phyloP scores from a whole-genome alignment of 192 early-diverging fungal species.

The Coemansia umbellata region DNA sequence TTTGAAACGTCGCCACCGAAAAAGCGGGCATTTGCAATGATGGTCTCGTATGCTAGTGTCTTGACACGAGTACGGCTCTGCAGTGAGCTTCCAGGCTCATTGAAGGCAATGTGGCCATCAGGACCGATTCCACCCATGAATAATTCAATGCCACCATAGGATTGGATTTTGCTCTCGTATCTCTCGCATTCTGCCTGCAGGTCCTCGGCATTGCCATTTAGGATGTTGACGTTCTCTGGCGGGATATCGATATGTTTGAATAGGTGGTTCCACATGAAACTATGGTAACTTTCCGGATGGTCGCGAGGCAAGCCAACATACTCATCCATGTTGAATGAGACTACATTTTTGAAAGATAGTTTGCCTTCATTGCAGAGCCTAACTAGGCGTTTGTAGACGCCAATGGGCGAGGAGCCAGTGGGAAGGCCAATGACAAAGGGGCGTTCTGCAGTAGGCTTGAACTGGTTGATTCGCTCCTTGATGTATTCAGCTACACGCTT shows the following conservation, averaged over 20 bases:
- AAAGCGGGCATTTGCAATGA: conserved; percentile 82
- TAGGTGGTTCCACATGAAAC: conserved; percentile 88
- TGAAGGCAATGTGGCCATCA: conserved; percentile 90
- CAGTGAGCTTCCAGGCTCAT: conserved; percentile 83
- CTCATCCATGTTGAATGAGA: conserved; percentile 94
- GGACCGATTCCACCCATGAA: conserved; percentile 88
- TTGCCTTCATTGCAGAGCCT: conserved; percentile 62
- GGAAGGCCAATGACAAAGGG: conserved; percentile 86
- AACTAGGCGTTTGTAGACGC: conserved; percentile 76
- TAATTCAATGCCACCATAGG: conserved; percentile 80
- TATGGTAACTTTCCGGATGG: conserved; percentile 86
- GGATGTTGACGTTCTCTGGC: conserved; percentile 79
- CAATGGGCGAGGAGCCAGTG: conserved; percentile 82
- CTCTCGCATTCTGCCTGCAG: conserved; percentile 74
- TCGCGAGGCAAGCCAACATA: conserved; percentile 79
- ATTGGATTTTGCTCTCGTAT: conserved; percentile 77
- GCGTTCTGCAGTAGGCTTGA: conserved; percentile 64
- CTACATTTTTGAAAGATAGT: conserved; percentile 74
- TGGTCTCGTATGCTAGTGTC: conserved; percentile 85
- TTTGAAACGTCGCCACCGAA: conserved; percentile 79
- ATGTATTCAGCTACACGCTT: conserved; percentile 68
- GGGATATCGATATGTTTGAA: conserved; percentile 85
- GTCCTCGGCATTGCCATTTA: conserved; percentile 80
- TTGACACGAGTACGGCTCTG: conserved; percentile 79
- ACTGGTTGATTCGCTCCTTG: conserved; percentile 73